A percentile compares a stretch with the other conserved stretches of the same genome.
phyloP scores from a whole-genome alignment of 1,139 yeast genomes.

The Blastobotrys elegans region DNA sequence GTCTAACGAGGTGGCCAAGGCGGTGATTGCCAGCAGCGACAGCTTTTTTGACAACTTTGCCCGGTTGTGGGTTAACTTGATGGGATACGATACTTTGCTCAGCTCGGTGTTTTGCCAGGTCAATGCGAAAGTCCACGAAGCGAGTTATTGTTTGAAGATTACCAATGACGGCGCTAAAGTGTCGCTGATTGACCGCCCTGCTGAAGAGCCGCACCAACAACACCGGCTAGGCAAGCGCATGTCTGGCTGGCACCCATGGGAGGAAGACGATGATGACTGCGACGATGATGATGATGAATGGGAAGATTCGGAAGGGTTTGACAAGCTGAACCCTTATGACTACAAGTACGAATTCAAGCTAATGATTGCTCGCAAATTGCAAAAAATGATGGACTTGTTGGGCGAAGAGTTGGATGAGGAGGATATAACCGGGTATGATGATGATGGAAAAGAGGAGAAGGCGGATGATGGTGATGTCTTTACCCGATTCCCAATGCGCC shows the following conservation, averaged over 20 bases:
- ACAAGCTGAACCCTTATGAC: constrained; percentile 9
- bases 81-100: constrained; percentile 22
- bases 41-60: constrained; percentile 27
- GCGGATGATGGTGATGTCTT: background rate
- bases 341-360: constrained; percentile 5
- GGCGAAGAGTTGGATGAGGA: constrained; percentile 9
- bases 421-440: constrained; percentile 4
- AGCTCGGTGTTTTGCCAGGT: constrained; percentile 27
- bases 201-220: background rate
- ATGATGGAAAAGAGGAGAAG: constrained; percentile 11
- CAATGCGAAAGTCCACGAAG: constrained; percentile 20
- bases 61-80: constrained; percentile 21
- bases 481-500: background rate
- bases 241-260: background rate
- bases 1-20: constrained; percentile 24
- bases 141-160: constrained; percentile 25
- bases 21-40: constrained; percentile 23
- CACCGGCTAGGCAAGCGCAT: background rate
- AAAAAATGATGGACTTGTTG: constrained; percentile 5
- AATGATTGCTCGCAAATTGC: constrained; percentile 3
- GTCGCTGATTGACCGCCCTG: constrained; percentile 11
- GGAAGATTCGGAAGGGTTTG: constrained; percentile 8
- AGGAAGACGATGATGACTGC: constrained; percentile 10
- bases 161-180: constrained; percentile 14
- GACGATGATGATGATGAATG: constrained; percentile 11